Percentiles rank a stretch among this genome's conserved stretches.
These are phyloP conservation scores for Rhodamnia argentea DNA, from an alignment of 345 rosid species.

Conservation along the genomic window DNA sequence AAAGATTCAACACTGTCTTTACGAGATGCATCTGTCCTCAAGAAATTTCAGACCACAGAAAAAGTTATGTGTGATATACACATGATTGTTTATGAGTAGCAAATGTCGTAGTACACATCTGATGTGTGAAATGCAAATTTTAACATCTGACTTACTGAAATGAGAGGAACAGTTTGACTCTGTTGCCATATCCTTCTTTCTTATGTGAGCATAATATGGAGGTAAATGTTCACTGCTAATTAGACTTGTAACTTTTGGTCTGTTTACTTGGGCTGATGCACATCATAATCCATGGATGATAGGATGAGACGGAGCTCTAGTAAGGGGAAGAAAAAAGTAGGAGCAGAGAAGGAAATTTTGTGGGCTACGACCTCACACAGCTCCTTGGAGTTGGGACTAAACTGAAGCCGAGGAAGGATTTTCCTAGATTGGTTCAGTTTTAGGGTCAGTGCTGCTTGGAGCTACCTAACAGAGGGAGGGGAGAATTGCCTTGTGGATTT, in stretches of 20 bases:
- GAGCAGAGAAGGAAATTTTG: constrained; percentile 4
- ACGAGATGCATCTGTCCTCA: too few species aligned
- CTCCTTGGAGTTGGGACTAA: not conserved
- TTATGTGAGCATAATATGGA: not conserved
- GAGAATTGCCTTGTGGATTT: constrained; percentile 10
- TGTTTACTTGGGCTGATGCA: not conserved
- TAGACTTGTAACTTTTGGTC: not conserved
- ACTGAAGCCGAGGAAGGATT: constrained; percentile 6
- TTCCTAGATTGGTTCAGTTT: constrained; percentile 1
- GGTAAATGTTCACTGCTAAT: not conserved
- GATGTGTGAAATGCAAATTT: not conserved
- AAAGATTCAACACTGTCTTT: too few species aligned
- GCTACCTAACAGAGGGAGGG: not conserved
- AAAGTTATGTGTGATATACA: not conserved
- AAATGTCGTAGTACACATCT: not conserved
- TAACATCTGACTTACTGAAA: not conserved
- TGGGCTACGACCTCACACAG: constrained; percentile 5
- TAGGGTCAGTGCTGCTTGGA: not conserved
- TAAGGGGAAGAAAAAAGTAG: not conserved
- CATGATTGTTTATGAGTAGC: not conserved
- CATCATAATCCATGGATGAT: not conserved
- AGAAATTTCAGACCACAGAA: too few species aligned
- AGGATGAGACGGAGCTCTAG: not conserved
- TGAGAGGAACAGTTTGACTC: not conserved
- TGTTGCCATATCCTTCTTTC: not conserved